Conservation (phyloP, 2,329 filamentous ascomycete species). For the Nemania diffusa region DNA sequence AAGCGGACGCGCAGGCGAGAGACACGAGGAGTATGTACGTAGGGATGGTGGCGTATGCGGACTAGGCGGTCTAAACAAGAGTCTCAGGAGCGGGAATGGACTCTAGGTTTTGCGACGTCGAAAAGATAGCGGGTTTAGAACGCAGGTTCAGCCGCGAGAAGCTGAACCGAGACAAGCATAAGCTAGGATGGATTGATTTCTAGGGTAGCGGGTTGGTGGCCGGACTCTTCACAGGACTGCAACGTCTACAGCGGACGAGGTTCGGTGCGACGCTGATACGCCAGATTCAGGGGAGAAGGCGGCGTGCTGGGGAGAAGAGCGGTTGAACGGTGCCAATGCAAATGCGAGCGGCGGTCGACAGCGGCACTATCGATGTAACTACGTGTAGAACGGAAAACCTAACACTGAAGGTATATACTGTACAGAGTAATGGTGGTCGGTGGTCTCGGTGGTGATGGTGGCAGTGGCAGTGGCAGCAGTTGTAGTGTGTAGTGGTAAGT, state of each 20-base stretch:
- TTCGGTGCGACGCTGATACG: constrained; percentile 37
- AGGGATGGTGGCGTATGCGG: constrained; percentile 16
- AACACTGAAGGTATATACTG: not conserved
- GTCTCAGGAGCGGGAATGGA: constrained; percentile 7
- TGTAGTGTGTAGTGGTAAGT: not conserved
- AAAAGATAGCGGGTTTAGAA: constrained; percentile 11
- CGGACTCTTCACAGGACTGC: constrained; percentile 23
- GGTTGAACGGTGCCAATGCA: constrained; percentile 15
- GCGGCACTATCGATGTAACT: constrained; percentile 1
- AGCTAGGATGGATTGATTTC: constrained; percentile 20
- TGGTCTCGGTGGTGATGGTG: not conserved
- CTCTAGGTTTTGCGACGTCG: constrained; percentile 31
- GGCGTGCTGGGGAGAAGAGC: constrained; percentile 16
- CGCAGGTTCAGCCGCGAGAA: constrained; percentile 26
- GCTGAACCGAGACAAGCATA: constrained; percentile 18
- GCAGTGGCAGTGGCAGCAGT: not conserved
- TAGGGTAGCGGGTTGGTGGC: constrained; percentile 21
- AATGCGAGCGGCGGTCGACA: not conserved
- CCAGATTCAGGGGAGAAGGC: constrained; percentile 27
- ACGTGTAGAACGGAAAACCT: not conserved
- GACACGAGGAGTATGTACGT: constrained; percentile 4
- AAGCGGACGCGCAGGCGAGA: constrained; percentile 27
- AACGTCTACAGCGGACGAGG: constrained; percentile 22
- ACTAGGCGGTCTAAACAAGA: constrained; percentile 21
- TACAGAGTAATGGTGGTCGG: not conserved